A percentile compares a stretch with the other conserved stretches of the same genome.
These are phyloP conservation scores for Fusarium papillatum DNA, from an alignment of 2,329 filamentous ascomycete species.

Conservation along the genomic window DNA sequence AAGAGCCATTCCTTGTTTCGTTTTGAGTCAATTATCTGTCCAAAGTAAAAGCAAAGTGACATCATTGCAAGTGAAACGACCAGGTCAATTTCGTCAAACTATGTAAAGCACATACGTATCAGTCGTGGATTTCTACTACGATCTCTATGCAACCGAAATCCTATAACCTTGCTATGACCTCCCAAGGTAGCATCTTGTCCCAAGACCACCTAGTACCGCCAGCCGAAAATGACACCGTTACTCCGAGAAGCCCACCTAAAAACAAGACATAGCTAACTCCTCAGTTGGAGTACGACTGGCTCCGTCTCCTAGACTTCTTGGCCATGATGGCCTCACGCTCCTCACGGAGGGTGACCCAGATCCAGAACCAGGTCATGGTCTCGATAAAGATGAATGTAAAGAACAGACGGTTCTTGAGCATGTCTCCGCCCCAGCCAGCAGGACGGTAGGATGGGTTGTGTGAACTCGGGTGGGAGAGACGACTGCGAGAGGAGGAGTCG, in stretches of 20 bases:
- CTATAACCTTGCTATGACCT: background rate
- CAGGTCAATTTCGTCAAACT: background rate
- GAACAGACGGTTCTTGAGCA: constrained; percentile 85
- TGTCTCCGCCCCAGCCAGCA: constrained; percentile 69
- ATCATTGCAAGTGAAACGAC: background rate
- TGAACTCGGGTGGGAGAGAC: constrained; percentile 43
- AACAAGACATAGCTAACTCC: background rate
- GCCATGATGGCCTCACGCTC: constrained; percentile 63
- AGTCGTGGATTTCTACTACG: background rate
- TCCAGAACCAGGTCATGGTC: constrained; percentile 90
- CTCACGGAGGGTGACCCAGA: constrained; percentile 78
- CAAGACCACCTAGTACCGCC: background rate
- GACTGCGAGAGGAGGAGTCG: constrained; percentile 43
- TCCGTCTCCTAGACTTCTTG: constrained; percentile 52
- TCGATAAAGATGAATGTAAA: constrained; percentile 91
- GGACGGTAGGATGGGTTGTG: constrained; percentile 53
- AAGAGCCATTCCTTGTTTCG: constrained; percentile 22
- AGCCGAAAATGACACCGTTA: constrained; percentile 4
- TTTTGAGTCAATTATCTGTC: background rate
- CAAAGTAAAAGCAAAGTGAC: background rate
- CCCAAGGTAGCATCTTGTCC: background rate
- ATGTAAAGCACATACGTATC: background rate
- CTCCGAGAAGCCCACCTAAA: background rate
- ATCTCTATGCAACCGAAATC: background rate
- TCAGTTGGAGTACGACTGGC: constrained; percentile 37